Evolutionary conservation across 257 asterid species (phyloP), one percentile per base, ranked within the genome.

Genomic region (Phtheirospermum japonicum): DNA sequence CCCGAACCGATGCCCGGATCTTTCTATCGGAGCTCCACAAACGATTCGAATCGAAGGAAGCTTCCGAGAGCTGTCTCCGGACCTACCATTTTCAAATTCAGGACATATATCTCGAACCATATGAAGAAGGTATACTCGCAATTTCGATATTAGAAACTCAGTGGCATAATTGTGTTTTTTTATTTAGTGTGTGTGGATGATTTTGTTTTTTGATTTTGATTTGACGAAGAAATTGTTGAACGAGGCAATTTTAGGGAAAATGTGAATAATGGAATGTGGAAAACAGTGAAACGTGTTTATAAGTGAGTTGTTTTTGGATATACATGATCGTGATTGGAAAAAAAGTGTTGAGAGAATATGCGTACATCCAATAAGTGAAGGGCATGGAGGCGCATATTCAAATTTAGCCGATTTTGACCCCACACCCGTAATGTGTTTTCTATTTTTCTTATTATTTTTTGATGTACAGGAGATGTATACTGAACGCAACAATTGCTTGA

Each of bases 1-100:
- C 99, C 76, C 85, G 97, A 13, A 66, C 69, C 66, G 81, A 77
- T 6, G 96, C 96, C 19, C 89, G 99, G 88, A 70, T 93, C 81
- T 89, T 93, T 78, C 80, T 93, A 5, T 37, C 96, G 39, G 85
- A 79, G 58, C 94, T 93, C 66, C 96, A 87, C 36, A 87, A 85
- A 33, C 85, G 81, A 17, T 83, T 93, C 64, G 61, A 40, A 13
- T 62, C 86, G 4, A 66, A 83, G 40, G 92, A 85, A 8, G 89
- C 63, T 14, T 70, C 90, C 33, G 89, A 85, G 11, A 60, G 77
- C 28, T 93, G 97, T 68, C 88, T 93, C 69, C 73, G 64, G 67
- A 79, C 80, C 14, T 82, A 87, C 60, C 97, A 85, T 77, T 85
- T 93, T 79, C 96, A 79, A 69, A 89, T 93, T 76, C 83, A 79